Percentiles rank a stretch among this genome's conserved stretches.
Conservation (phyloP, 1,284 basidiomycete species). For the Termitomyces sp. region DNA sequence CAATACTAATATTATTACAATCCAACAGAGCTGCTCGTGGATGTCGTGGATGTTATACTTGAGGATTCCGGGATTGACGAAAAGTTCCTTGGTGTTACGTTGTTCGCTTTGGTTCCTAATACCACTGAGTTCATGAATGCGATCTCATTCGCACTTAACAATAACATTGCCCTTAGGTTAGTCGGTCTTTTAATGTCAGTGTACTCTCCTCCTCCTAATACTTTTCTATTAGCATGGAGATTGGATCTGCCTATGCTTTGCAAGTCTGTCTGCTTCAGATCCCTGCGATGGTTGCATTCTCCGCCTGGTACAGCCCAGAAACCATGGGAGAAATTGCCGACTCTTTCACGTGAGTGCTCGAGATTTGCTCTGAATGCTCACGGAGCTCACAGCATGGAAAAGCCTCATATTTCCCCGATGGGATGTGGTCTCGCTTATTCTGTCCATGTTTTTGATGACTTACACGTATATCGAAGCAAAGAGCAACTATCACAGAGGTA, state of each 20-base stretch:
- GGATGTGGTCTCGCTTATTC: conserved; percentile 95
- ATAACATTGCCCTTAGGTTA: conserved; percentile 94
- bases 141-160: conserved; percentile 97
- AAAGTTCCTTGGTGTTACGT: conserved; percentile 94
- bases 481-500: conserved; percentile 95
- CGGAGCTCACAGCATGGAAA: conserved; percentile 4
- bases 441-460: conserved; percentile 94
- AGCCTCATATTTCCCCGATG: conserved; percentile 98
- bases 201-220: conserved; percentile 6
- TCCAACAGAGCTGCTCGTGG: conserved; percentile 79
- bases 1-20: conserved; percentile 5
- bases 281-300: conserved; percentile 98
- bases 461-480: conserved; percentile 99
- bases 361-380: neutral
- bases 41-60: conserved; percentile 94
- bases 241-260: conserved; percentile 96
- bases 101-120: conserved; percentile 97
- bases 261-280: conserved; percentile 98
- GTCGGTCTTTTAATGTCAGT: conserved; percentile 19
- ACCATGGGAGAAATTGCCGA: conserved; percentile 79
- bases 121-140: conserved; percentile 99
- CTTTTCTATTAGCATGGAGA: conserved; percentile 82
- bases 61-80: conserved; percentile 94
- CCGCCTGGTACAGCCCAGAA: conserved; percentile 84
- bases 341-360: conserved; percentile 76